Conservation (phyloP, 441 rosid genomes). For the Erodium trifolium region DNA sequence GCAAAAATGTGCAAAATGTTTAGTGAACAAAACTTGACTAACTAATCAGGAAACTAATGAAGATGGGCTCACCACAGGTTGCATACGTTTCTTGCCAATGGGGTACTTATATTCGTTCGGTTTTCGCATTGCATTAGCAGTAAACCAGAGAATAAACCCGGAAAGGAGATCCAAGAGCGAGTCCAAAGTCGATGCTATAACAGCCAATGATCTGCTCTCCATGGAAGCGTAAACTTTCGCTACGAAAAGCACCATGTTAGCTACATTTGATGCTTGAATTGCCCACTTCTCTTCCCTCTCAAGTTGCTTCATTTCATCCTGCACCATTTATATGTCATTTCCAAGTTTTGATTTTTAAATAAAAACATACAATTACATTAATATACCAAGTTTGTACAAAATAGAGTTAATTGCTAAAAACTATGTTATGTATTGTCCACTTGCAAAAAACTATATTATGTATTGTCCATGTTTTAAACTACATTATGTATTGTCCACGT, state of each 20-base stretch:
- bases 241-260: constrained; percentile 44
- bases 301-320: constrained; percentile 36
- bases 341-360: too few species aligned
- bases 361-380: neutral
- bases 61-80: constrained; percentile 38
- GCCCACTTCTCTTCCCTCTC: constrained; percentile 38
- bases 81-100: constrained; percentile 60
- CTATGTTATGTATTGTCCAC: too few species aligned
- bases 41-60: neutral
- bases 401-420: too few species aligned
- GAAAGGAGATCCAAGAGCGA: constrained; percentile 53
- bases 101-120: constrained; percentile 44
- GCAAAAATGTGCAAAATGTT: neutral
- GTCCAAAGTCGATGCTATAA: constrained; percentile 57
- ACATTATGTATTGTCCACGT: too few species aligned
- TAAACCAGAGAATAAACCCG: constrained; percentile 58
- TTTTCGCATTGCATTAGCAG: constrained; percentile 37
- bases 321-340: neutral
- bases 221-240: constrained; percentile 49
- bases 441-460: too few species aligned
- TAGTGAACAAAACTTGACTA: neutral
- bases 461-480: too few species aligned
- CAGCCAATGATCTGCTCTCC: constrained; percentile 53
- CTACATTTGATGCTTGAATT: constrained; percentile 39
- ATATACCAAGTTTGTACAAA: neutral